Conservation (phyloP, 495 filamentous ascomycete species). For the Oleoguttula mirabilis region DNA sequence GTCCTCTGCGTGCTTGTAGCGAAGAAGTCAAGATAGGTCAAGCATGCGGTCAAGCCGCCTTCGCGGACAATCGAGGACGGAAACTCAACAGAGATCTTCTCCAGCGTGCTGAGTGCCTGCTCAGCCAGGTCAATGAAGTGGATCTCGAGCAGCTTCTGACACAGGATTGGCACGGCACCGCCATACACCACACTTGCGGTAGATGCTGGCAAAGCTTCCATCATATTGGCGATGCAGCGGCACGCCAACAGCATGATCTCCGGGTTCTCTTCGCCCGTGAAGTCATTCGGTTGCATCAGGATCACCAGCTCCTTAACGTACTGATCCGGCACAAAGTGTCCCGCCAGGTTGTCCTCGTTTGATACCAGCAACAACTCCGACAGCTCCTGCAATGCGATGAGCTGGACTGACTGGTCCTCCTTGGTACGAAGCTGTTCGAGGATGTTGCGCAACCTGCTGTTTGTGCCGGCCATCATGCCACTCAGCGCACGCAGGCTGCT, state of each 20-base stretch:
- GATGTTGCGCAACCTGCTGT: slow-evolving; percentile 68
- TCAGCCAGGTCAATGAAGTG: slow-evolving; percentile 95
- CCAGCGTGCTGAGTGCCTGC: slow-evolving; percentile 90
- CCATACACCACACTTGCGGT: slow-evolving; percentile 94
- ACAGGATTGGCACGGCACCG: slow-evolving; percentile 85
- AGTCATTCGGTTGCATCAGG: slow-evolving; percentile 82
- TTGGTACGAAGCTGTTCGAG: slow-evolving; percentile 74
- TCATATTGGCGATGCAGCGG: slow-evolving; percentile 89
- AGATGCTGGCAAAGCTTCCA: slow-evolving; percentile 90
- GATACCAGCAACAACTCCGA: slow-evolving; percentile 88
- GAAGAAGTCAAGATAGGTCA: slow-evolving; percentile 95
- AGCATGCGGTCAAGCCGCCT: slow-evolving; percentile 84
- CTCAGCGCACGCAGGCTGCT: slow-evolving; percentile 73
- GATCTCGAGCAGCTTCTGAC: slow-evolving; percentile 87
- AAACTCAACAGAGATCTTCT: slow-evolving; percentile 96
- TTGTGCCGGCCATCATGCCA: slow-evolving; percentile 80
- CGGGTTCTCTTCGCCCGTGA: slow-evolving; percentile 71
- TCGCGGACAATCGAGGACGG: slow-evolving; percentile 92
- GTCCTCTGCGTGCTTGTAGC: slow-evolving; percentile 92
- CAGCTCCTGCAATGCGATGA: slow-evolving; percentile 86
- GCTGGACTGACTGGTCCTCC: slow-evolving; percentile 75
- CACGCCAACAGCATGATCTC: slow-evolving; percentile 98
- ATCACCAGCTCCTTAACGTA: slow-evolving; percentile 91
- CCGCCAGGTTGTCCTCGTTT: slow-evolving; percentile 91
- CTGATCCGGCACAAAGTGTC: slow-evolving; percentile 85